These are phyloP conservation scores for Exophiala aquamarina DNA, from an alignment of 2,329 filamentous ascomycete genomes.

Conservation along the genomic window DNA sequence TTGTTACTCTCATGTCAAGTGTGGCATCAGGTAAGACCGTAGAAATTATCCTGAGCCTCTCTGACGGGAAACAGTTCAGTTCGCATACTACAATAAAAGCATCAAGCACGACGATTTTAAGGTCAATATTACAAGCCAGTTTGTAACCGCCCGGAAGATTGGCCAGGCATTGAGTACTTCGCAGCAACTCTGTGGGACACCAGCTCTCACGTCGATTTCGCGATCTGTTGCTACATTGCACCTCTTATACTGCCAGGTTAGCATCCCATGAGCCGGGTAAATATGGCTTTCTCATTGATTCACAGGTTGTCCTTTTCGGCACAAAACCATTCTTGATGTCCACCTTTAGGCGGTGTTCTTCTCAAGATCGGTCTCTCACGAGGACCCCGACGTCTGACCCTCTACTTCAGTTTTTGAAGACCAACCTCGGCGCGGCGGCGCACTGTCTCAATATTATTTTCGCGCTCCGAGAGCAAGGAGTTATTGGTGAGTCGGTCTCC, in stretches of 20 bases:
- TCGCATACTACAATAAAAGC: too few relatives aligned
- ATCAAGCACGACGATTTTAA: too few relatives aligned
- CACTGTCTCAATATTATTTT: constrained; percentile 8
- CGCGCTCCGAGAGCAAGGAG: constrained; percentile 7
- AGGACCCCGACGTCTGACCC: constrained; percentile 1
- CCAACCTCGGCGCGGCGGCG: constrained; percentile 7
- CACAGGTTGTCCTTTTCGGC: too few relatives aligned
- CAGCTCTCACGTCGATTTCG: constrained; percentile 4
- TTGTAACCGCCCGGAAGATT: constrained; percentile 1
- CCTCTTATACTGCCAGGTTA: constrained; percentile 11
- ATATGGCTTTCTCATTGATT: too few relatives aligned
- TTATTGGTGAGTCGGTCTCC: constrained; percentile 4
- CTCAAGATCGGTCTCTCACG: not conserved
- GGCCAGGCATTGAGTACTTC: constrained; percentile 5
- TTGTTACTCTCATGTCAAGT: too few relatives aligned
- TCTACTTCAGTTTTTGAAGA: not conserved
- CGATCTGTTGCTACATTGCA: constrained; percentile 11
- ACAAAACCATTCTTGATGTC: not conserved
- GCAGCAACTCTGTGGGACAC: constrained; percentile 2
- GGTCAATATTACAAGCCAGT: not conserved
- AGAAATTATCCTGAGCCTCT: not conserved
- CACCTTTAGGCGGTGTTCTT: not conserved
- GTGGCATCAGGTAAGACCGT: too few relatives aligned
- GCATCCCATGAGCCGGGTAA: not conserved
- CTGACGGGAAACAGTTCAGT: not conserved